Evolutionary conservation across 2,329 filamentous ascomycete genomes (phyloP).

Genomic region (Cladosporium sp.): DNA sequence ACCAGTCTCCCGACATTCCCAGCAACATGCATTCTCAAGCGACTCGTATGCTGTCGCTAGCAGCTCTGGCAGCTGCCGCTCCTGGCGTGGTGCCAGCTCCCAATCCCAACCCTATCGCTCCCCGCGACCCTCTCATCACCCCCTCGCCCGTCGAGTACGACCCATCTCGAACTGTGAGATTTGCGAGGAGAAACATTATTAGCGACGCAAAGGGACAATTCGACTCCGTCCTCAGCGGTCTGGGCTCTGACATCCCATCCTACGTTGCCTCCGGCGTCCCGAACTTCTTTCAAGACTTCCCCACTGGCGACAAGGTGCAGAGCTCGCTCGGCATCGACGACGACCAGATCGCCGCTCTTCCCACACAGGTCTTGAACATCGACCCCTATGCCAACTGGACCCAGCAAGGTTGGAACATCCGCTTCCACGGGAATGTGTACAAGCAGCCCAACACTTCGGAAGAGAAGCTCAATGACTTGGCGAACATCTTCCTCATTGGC

Average conservation of each 20-base stretch:
- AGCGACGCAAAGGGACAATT: conserved; percentile 49
- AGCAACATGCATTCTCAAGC: conserved; percentile 8
- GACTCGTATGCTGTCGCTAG: conserved; percentile 24
- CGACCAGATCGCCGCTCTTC: conserved; percentile 59
- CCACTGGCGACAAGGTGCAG: conserved; percentile 57
- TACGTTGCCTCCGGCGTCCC: conserved; percentile 64
- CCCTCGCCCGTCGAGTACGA: conserved; percentile 46
- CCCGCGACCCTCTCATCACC: conserved; percentile 50
- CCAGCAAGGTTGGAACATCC: conserved; percentile 71
- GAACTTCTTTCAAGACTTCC: conserved; percentile 67
- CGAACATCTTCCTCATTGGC: conserved; percentile 69
- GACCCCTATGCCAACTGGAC: conserved; percentile 74
- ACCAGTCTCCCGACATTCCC: not conserved
- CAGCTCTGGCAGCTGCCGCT: conserved; percentile 28
- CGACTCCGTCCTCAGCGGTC: conserved; percentile 43
- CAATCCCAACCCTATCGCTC: conserved; percentile 21
- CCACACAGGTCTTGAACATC: conserved; percentile 70
- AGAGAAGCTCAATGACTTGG: conserved; percentile 65
- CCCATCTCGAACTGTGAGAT: conserved; percentile 43
- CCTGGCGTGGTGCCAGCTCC: conserved; percentile 21
- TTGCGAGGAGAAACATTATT: conserved; percentile 53
- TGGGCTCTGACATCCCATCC: conserved; percentile 59
- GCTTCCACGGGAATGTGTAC: conserved; percentile 79
- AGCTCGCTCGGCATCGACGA: conserved; percentile 62
- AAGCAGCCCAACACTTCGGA: conserved; percentile 70